Conservation (phyloP, 805 yeast species). For the Wickerhamiella lipophila region DNA sequence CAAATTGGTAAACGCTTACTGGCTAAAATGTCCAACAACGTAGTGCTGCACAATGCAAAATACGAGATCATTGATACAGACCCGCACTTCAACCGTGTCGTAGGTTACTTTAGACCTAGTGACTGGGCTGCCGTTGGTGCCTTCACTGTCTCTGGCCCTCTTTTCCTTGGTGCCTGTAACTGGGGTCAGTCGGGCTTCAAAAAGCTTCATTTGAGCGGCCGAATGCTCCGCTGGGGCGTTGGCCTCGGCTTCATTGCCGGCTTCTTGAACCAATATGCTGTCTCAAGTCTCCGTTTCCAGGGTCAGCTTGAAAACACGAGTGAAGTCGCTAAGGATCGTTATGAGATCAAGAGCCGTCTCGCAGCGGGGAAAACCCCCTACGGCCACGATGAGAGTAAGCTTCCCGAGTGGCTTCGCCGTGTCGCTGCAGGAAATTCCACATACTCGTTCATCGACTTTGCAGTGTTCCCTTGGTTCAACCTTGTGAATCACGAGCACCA, state of each 20-base stretch:
- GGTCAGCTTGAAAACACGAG: constrained; percentile 62
- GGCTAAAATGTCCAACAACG: constrained; percentile 18
- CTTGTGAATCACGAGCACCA: constrained; percentile 70
- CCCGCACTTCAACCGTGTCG: constrained; percentile 62
- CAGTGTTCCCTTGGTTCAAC: constrained; percentile 72
- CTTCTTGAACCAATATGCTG: constrained; percentile 53
- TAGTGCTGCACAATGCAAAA: constrained; percentile 23
- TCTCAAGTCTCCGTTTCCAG: constrained; percentile 59
- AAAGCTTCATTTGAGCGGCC: constrained; percentile 38
- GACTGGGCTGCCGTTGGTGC: constrained; percentile 46
- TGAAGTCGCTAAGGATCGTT: constrained; percentile 63
- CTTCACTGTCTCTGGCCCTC: constrained; percentile 40
- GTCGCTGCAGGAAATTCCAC: constrained; percentile 68
- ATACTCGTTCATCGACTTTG: constrained; percentile 47
- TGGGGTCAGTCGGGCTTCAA: constrained; percentile 40
- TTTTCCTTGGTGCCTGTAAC: constrained; percentile 34
- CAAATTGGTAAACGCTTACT: constrained; percentile 7
- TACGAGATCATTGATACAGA: constrained; percentile 56
- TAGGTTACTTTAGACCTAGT: constrained; percentile 54
- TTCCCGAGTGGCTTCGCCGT: constrained; percentile 59
- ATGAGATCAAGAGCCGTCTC: constrained; percentile 54
- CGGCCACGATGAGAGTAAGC: constrained; percentile 40
- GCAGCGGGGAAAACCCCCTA: constrained; percentile 55
- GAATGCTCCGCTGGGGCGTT: constrained; percentile 48
- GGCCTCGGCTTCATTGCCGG: constrained; percentile 61